Conservation (phyloP, 2,329 filamentous ascomycete species). For the Neonectria coccinea region DNA sequence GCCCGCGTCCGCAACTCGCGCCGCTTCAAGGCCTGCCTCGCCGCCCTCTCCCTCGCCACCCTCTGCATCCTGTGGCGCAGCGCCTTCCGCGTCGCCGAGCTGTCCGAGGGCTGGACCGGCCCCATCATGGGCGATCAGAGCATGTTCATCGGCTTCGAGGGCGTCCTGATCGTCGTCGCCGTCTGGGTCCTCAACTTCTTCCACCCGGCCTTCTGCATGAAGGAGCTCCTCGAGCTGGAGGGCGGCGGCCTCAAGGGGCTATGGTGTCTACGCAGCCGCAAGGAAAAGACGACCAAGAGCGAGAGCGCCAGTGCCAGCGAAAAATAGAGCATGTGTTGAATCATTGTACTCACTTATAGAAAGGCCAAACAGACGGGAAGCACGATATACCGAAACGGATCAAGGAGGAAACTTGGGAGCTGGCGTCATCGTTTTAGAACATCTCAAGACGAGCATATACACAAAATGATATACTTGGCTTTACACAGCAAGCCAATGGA, state of each 20-base stretch:
- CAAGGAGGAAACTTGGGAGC: neutral
- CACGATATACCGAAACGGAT: neutral
- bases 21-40: slow-evolving; percentile 66
- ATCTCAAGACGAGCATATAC: neutral
- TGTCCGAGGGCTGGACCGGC: slow-evolving; percentile 72
- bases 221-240: slow-evolving; percentile 43
- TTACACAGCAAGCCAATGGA: neutral
- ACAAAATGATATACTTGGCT: no score
- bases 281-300: slow-evolving; percentile 15
- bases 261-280: slow-evolving; percentile 43
- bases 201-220: slow-evolving; percentile 46
- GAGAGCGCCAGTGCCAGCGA: slow-evolving; percentile 31
- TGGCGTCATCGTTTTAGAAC: neutral
- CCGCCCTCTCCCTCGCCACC: slow-evolving; percentile 68
- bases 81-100: slow-evolving; percentile 74
- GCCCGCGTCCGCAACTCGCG: slow-evolving; percentile 54
- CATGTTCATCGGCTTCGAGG: slow-evolving; percentile 70
- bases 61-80: slow-evolving; percentile 73
- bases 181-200: slow-evolving; percentile 58
- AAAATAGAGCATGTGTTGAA: neutral
- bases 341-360: neutral
- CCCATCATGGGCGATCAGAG: slow-evolving; percentile 66
- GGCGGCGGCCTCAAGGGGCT: slow-evolving; percentile 44
- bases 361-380: no score
- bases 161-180: slow-evolving; percentile 63